phyloP scores from a whole-genome alignment of 371 early-diverging fungal genomes.

The Umbelopsis sp. region DNA sequence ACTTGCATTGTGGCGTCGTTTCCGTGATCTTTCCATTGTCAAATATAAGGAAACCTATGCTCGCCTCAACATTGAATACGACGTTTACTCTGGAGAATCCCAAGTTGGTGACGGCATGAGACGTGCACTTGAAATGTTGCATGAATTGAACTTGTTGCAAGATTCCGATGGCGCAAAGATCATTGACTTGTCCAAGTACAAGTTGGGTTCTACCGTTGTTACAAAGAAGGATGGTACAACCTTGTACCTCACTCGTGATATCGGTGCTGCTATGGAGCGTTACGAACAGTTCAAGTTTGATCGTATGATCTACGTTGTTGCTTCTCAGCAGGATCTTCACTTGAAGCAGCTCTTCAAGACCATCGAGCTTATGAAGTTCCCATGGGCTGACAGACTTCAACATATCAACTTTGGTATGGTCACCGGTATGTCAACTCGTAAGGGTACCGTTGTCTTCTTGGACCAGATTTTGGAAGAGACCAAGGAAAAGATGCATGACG shows the following conservation, averaged over 20 bases:
- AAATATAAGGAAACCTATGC: slow-evolving; percentile 95
- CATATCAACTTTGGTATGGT: slow-evolving; percentile 99
- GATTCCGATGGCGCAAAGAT: slow-evolving; percentile 90
- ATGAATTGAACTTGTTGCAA: slow-evolving; percentile 69
- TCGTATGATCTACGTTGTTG: slow-evolving; percentile 96
- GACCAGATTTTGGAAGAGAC: slow-evolving; percentile 96
- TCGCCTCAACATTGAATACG: slow-evolving; percentile 94
- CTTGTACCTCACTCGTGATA: slow-evolving; percentile 98
- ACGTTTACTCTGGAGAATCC: slow-evolving; percentile 99
- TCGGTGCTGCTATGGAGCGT: slow-evolving; percentile 97
- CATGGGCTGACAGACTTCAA: slow-evolving; percentile 79
- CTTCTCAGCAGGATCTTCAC: slow-evolving; percentile 95
- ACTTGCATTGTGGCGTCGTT: slow-evolving; percentile 87
- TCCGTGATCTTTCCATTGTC: slow-evolving; percentile 93
- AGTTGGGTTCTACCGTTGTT: slow-evolving; percentile 87
- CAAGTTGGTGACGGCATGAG: slow-evolving; percentile 85
- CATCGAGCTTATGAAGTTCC: slow-evolving; percentile 80
- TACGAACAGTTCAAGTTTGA: slow-evolving; percentile 91
- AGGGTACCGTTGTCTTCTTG: slow-evolving; percentile 98
- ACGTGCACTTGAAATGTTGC: slow-evolving; percentile 76
- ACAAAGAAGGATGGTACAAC: slow-evolving; percentile 97
- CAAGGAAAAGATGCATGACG: slow-evolving; percentile 91
- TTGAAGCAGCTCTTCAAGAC: slow-evolving; percentile 97
- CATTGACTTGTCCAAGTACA: slow-evolving; percentile 82
- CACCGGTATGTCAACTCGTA: slow-evolving; percentile 97